Conservation (phyloP, 805 yeast genomes). For the Candida silvicultrix region DNA sequence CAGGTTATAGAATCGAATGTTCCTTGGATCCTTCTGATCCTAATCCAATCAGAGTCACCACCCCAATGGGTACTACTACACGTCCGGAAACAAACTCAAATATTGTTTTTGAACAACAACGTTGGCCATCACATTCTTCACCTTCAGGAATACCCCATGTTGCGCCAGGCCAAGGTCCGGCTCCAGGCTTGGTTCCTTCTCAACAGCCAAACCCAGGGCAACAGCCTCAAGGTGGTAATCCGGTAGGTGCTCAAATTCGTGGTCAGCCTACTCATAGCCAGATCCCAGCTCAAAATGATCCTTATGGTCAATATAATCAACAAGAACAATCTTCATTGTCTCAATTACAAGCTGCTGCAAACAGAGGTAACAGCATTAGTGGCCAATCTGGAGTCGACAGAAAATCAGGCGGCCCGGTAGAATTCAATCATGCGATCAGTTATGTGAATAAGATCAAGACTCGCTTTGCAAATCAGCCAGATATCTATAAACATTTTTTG, state of each 20-base stretch:
- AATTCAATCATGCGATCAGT: constrained; percentile 93
- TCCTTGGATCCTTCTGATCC: constrained; percentile 85
- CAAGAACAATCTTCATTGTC: constrained; percentile 21
- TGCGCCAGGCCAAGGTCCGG: neutral
- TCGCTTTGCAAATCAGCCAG: constrained; percentile 90
- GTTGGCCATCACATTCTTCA: constrained; percentile 6
- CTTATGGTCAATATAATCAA: constrained; percentile 6
- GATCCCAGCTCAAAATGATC: constrained; percentile 15
- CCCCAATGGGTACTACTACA: constrained; percentile 87
- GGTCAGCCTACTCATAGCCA: constrained; percentile 6
- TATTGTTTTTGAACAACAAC: constrained; percentile 6
- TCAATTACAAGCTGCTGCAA: constrained; percentile 33
- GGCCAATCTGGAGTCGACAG: constrained; percentile 3
- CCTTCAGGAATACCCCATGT: constrained; percentile 1
- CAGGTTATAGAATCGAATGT: constrained; percentile 92
- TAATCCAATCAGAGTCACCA: constrained; percentile 87
- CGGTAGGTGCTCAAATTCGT: constrained; percentile 17
- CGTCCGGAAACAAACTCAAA: constrained; percentile 47
- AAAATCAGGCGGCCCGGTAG: constrained; percentile 59
- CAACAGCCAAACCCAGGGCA: constrained; percentile 8
- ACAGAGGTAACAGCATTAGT: constrained; percentile 13
- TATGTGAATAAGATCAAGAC: constrained; percentile 96
- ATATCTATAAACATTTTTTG: constrained; percentile 87
- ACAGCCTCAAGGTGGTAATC: constrained; percentile 15
- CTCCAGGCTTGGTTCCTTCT: constrained; percentile 7